phyloP scores from a whole-genome alignment of 805 yeast genomes.

The Brettanomyces sp. region DNA sequence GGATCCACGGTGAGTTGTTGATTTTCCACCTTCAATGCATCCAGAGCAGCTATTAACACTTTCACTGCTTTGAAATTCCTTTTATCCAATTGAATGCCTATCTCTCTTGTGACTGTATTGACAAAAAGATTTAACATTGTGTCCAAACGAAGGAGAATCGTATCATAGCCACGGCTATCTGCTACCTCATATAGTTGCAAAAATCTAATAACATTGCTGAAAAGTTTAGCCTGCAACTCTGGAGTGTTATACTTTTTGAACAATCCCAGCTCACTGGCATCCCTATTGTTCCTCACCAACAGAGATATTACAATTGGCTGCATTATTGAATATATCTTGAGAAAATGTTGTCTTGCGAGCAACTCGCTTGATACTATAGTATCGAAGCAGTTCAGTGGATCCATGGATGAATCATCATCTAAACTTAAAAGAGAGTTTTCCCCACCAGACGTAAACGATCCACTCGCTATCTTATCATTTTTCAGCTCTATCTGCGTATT shows the following conservation, averaged over 20 bases:
- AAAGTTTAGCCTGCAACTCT: constrained; percentile 21
- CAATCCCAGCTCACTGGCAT: constrained; percentile 22
- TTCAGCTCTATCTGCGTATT: neutral
- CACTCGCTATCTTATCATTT: neutral
- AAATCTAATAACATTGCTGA: constrained; percentile 21
- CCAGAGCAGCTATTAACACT: constrained; percentile 17
- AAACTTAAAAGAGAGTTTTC: constrained; percentile 9
- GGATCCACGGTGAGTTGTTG: constrained; percentile 28
- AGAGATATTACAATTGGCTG: constrained; percentile 23
- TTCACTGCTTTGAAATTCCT: constrained; percentile 32
- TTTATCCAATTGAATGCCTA: constrained; percentile 47
- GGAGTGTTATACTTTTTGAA: constrained; percentile 24
- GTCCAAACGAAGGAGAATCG: constrained; percentile 30
- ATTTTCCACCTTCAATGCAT: constrained; percentile 14
- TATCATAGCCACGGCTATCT: constrained; percentile 11
- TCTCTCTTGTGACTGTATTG: constrained; percentile 58
- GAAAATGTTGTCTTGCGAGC: constrained; percentile 18
- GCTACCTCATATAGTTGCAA: constrained; percentile 15
- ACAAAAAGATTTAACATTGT: constrained; percentile 61
- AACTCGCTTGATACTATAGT: constrained; percentile 15
- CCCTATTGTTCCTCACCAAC: constrained; percentile 24
- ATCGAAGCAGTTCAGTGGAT: constrained; percentile 19
- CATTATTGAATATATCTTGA: constrained; percentile 18
- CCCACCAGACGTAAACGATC: neutral
- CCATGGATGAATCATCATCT: constrained; percentile 7